Conservation (phyloP, 441 rosid species). For the Erodium moschatum region DNA sequence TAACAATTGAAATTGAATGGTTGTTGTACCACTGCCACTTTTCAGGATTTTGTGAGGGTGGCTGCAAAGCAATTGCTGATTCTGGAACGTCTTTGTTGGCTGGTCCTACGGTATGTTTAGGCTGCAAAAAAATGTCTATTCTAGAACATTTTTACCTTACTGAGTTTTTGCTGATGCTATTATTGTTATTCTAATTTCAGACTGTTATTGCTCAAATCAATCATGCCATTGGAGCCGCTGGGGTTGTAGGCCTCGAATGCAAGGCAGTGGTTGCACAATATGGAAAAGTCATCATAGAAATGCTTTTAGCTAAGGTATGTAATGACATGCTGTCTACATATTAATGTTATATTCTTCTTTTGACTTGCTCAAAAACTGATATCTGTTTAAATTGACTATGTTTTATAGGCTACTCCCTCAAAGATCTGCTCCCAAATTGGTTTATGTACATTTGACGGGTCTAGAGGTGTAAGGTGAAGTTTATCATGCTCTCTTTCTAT, state of each 20-base stretch:
- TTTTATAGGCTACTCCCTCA: conserved; percentile 38
- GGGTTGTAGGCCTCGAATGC: conserved; percentile 56
- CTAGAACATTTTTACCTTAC: neutral
- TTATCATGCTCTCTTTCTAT: neutral
- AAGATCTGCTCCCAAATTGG: conserved; percentile 55
- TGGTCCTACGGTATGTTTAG: conserved; percentile 55
- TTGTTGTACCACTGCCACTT: neutral
- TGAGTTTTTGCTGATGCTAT: neutral
- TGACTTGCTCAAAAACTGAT: neutral
- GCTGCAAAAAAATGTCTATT: conserved; percentile 4
- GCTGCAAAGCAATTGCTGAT: conserved; percentile 74
- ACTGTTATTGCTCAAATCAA: conserved; percentile 62
- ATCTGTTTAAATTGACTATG: neutral
- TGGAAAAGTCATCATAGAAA: conserved; percentile 64
- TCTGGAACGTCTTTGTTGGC: conserved; percentile 75
- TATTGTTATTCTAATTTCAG: conserved; percentile 23
- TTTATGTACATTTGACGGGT: conserved; percentile 47
- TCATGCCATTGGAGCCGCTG: conserved; percentile 70
- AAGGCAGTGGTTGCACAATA: conserved; percentile 59
- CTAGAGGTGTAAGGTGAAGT: conserved; percentile 44
- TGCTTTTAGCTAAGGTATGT: conserved; percentile 52
- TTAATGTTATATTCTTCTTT: neutral
- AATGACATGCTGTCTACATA: neutral
- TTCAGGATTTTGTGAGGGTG: conserved; percentile 47
- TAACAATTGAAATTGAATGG: neutral